phyloP scores from a whole-genome alignment of 1,284 basidiomycete species.

The Trichosporon sp. region DNA sequence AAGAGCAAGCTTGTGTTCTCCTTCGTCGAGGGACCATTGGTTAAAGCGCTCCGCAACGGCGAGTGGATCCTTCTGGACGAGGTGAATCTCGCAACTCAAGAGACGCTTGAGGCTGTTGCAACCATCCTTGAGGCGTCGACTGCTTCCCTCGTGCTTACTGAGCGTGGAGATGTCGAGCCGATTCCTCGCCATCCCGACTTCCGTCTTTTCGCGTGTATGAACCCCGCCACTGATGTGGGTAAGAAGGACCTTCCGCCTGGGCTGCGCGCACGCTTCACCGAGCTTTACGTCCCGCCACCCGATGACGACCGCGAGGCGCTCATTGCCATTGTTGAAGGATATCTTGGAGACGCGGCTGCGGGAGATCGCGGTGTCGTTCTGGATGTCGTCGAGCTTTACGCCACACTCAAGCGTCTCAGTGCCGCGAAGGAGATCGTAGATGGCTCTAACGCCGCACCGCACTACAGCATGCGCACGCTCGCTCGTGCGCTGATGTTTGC shows the following conservation, averaged over 20 bases:
- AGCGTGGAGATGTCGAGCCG: slow-evolving; percentile 86
- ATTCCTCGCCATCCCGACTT: slow-evolving; percentile 90
- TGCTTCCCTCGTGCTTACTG: slow-evolving; percentile 86
- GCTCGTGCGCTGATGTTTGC: slow-evolving; percentile 88
- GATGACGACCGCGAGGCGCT: slow-evolving; percentile 89
- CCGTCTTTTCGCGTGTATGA: slow-evolving; percentile 98
- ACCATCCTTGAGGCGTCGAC: slow-evolving; percentile 76
- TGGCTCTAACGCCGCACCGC: slow-evolving; percentile 88
- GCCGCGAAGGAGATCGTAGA: slow-evolving; percentile 81
- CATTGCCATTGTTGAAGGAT: slow-evolving; percentile 78
- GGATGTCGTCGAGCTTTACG: slow-evolving; percentile 89
- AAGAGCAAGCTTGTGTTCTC: slow-evolving; percentile 86
- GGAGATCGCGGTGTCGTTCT: slow-evolving; percentile 83
- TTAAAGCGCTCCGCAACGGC: slow-evolving; percentile 82
- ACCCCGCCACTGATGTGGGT: slow-evolving; percentile 96
- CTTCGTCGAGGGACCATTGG: slow-evolving; percentile 92
- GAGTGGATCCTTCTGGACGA: slow-evolving; percentile 97
- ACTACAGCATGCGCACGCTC: slow-evolving; percentile 96
- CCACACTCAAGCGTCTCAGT: slow-evolving; percentile 72
- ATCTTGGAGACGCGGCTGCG: slow-evolving; percentile 76
- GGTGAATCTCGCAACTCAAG: slow-evolving; percentile 88
- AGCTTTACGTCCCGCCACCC: slow-evolving; percentile 89
- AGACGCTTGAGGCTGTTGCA: slow-evolving; percentile 90
- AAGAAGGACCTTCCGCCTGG: slow-evolving; percentile 93
- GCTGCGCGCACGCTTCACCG: slow-evolving; percentile 87